A percentile compares a stretch with the other conserved stretches of the same genome.
phyloP scores from a whole-genome alignment of 2,329 filamentous ascomycete genomes.

The Penicillium sp. region DNA sequence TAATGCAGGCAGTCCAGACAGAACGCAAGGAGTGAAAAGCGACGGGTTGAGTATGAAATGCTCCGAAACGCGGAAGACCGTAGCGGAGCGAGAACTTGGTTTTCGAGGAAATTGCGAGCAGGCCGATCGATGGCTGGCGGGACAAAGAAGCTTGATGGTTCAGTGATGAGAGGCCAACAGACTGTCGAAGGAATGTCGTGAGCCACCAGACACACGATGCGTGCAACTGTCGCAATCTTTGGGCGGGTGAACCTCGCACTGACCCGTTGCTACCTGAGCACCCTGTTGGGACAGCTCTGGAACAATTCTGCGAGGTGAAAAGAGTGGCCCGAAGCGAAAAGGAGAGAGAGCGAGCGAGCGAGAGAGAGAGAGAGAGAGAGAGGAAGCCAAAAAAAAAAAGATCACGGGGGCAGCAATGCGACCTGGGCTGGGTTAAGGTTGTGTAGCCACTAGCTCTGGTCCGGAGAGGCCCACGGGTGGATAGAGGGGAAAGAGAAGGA shows the following conservation, averaged over 20 bases:
- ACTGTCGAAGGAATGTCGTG: no score
- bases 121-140: no score
- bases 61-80: neutral
- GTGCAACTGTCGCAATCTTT: no score
- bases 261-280: no score
- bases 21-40: constrained; percentile 2
- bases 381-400: neutral
- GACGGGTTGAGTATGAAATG: constrained; percentile 1
- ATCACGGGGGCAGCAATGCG: neutral
- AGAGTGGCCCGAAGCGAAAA: neutral
- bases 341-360: neutral
- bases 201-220: no score
- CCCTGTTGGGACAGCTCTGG: neutral
- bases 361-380: neutral
- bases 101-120: no score
- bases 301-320: neutral
- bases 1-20: constrained; percentile 1
- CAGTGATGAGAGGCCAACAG: no score
- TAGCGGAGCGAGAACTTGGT: neutral
- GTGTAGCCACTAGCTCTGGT: no score
- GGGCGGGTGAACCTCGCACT: no score
- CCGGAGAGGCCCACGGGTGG: neutral
- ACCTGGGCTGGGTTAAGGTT: neutral
- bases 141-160: no score
- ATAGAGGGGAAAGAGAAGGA: neutral